phyloP scores from a whole-genome alignment of 352 stramenopile genomes.

The Phytophthora syringae region DNA sequence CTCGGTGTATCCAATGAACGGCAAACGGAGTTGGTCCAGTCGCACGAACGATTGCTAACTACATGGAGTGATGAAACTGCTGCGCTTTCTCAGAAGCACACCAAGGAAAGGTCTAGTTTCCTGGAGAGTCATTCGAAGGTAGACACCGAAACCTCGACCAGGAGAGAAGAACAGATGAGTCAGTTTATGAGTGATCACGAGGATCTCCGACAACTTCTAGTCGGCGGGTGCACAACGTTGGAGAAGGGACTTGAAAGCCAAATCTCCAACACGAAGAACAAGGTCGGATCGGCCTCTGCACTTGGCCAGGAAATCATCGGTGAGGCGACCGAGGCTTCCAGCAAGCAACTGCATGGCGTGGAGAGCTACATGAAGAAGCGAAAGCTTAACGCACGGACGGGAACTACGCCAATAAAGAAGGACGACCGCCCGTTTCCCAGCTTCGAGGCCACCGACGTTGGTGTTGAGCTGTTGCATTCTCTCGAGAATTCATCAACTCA shows the following conservation, averaged over 20 bases:
- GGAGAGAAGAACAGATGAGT: constrained; percentile 27
- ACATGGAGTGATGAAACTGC: constrained; percentile 22
- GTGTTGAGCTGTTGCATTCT: constrained; percentile 1
- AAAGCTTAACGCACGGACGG: constrained; percentile 47
- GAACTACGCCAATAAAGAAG: constrained; percentile 54
- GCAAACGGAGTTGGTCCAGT: constrained; percentile 37
- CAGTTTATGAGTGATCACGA: constrained; percentile 42
- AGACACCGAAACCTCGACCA: constrained; percentile 15
- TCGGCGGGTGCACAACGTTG: constrained; percentile 32
- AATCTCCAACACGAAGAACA: constrained; percentile 37
- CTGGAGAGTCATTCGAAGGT: constrained; percentile 34
- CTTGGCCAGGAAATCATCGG: constrained; percentile 34
- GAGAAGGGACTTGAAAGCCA: constrained; percentile 39
- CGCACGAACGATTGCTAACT: constrained; percentile 25
- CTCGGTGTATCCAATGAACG: constrained; percentile 19
- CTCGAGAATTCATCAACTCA: not conserved
- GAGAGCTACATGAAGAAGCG: constrained; percentile 59
- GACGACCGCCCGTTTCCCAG: constrained; percentile 38
- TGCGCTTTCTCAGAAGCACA: constrained; percentile 21
- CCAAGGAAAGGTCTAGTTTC: constrained; percentile 16
- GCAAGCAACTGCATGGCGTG: constrained; percentile 42
- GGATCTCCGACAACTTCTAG: constrained; percentile 36
- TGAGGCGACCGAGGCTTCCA: constrained; percentile 37
- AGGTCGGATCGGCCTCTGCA: constrained; percentile 30
- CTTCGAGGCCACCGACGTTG: constrained; percentile 51